phyloP scores from a whole-genome alignment of 805 yeast species.

The Candida multigemmis region DNA sequence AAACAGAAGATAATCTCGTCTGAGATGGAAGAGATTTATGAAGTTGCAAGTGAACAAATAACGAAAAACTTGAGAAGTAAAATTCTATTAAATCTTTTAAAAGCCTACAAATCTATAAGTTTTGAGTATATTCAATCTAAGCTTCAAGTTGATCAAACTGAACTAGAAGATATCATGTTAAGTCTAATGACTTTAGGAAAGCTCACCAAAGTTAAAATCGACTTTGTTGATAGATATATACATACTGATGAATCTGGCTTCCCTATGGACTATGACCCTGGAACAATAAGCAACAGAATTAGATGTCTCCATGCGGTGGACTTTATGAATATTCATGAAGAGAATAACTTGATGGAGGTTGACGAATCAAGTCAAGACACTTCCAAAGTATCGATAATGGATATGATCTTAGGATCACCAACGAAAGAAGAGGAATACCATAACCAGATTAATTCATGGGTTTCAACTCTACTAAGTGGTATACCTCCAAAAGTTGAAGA shows the following conservation, averaged over 20 bases:
- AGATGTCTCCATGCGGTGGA: too few relatives aligned
- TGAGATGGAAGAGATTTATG: constrained; percentile 21
- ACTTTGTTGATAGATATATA: constrained; percentile 16
- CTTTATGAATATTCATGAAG: too few relatives aligned
- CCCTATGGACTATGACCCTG: too few relatives aligned
- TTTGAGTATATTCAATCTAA: constrained; percentile 15
- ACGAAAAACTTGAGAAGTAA: constrained; percentile 21
- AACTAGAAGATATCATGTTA: constrained; percentile 19
- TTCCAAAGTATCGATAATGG: too few relatives aligned
- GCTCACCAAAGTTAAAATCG: constrained; percentile 15
- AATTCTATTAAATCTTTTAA: constrained; percentile 16
- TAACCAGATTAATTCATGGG: constrained; percentile 5
- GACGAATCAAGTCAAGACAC: too few relatives aligned
- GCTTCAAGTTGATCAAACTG: constrained; percentile 10
- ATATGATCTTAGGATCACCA: too few relatives aligned
- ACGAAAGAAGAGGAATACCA: too few relatives aligned
- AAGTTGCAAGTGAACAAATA: constrained; percentile 15
- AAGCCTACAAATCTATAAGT: constrained; percentile 18
- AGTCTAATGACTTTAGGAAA: constrained; percentile 20
- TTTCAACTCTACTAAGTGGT: constrained; percentile 10
- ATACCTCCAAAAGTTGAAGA: constrained; percentile 17
- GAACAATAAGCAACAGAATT: too few relatives aligned
- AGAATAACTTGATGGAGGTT: too few relatives aligned
- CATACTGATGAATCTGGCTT: constrained; percentile 7
- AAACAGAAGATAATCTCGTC: neutral